Percentiles rank a stretch among this genome's conserved stretches.
Conservation (phyloP, 2,329 filamentous ascomycete species). For the Fusarium aywerte region DNA sequence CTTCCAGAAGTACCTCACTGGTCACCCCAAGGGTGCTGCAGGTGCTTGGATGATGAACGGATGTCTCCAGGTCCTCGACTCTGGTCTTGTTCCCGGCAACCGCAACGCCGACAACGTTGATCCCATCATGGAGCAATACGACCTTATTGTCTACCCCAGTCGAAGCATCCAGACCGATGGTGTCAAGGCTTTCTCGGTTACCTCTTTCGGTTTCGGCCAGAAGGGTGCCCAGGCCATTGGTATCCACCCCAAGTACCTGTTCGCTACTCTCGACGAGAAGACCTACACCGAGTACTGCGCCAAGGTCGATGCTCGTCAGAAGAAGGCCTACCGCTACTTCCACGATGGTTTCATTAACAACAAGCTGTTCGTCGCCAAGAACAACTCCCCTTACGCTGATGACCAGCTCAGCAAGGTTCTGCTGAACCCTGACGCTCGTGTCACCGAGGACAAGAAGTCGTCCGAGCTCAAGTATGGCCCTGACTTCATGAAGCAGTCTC, state of each 20-base stretch:
- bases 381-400: constrained; percentile 87
- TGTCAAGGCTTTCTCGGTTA: constrained; percentile 98
- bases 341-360: constrained; percentile 99
- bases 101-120: constrained; percentile 98
- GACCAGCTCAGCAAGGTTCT: constrained; percentile 88
- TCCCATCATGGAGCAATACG: constrained; percentile 95
- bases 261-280: constrained; percentile 87
- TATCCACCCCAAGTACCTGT: constrained; percentile 96
- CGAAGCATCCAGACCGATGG: constrained; percentile 96
- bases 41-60: constrained; percentile 99
- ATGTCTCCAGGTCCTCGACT: constrained; percentile 93
- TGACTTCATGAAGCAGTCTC: constrained; percentile 73
- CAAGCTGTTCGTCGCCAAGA: constrained; percentile 95
- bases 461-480: constrained; percentile 78
- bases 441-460: constrained; percentile 86
- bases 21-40: constrained; percentile 98
- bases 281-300: constrained; percentile 84
- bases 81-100: constrained; percentile 93
- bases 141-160: constrained; percentile 97
- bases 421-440: constrained; percentile 92
- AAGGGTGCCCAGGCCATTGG: constrained; percentile 98
- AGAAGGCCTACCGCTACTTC: constrained; percentile 99
- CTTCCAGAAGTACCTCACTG: constrained; percentile 99
- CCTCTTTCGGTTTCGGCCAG: constrained; percentile 98
- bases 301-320: constrained; percentile 93